Base-by-base conservation (phyloP, 139 green algal genomes). In the Tetradesmus obliquus region DNA sequence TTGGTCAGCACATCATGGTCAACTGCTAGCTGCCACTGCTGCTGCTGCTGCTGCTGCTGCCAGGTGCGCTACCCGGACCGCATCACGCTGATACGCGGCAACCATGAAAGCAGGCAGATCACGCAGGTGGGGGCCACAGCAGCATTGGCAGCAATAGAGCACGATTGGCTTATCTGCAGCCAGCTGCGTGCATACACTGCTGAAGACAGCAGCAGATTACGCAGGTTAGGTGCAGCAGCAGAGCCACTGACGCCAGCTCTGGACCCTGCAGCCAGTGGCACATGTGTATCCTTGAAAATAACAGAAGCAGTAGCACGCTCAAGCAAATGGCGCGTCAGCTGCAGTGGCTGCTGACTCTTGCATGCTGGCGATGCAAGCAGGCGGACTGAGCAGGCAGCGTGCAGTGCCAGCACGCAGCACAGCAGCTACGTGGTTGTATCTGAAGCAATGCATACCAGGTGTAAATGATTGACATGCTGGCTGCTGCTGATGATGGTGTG, bases 91-190 rank as follows among this genome's bases (percentile, higher is more conserved):
- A 98, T 99, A 72, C 94, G 98, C 69, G 98, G 98, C 69, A 99
- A 99, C 94, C 98, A 99, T 87, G 98, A 99, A 90, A 97, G 94
- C 87, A 91, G 98, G 10, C 98, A 99, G 94, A 99, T 99, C 92
- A 99, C 98, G n/a, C 98, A 99, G 96, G 97, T 97, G 71, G 15
- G 92, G 24, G 24, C 3, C 66, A 82, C 24, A 62, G 79, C 32
- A 60, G 9, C 32, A 62, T 45, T 45, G 32, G 32, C 32, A 45
- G 32, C 32, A 45, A 45, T 45, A 45, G 32, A 45, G 32, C 32
- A 45, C 32, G 32, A 45, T 45, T 19, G 71, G 71, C 71, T 79
- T n/a, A 5, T 8, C 15, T 22, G 57, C 12, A 55, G 55, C 1
- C 69, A 45, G 32, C 32, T 45, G 32, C 32, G 32, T 45, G 32